These are phyloP conservation scores for Ilyonectria destructans DNA, from an alignment of 2,329 filamentous ascomycete species.

Conservation along the genomic window DNA sequence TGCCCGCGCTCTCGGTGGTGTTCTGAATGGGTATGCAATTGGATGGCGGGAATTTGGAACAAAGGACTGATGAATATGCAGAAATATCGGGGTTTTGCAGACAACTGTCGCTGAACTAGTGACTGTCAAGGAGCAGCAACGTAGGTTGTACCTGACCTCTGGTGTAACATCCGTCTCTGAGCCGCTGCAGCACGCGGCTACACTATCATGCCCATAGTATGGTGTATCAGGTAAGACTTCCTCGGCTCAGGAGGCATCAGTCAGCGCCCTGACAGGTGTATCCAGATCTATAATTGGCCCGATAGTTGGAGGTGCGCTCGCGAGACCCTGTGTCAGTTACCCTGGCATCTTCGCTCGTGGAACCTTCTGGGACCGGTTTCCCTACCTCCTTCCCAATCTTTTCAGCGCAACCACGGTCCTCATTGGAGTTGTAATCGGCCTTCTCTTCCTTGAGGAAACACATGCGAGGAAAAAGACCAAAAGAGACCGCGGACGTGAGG, in stretches of 20 bases:
- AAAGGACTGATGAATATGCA: conserved; percentile 54
- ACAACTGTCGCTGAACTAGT: conserved; percentile 96
- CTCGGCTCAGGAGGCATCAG: conserved; percentile 43
- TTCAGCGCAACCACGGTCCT: conserved; percentile 87
- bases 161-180: conserved; percentile 46
- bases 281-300: conserved; percentile 90
- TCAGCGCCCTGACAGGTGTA: conserved; percentile 48
- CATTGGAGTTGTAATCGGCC: conserved; percentile 82
- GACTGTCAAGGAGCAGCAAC: conserved; percentile 93
- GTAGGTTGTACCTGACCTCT: conserved; percentile 64
- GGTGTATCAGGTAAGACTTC: conserved; percentile 85
- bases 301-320: conserved; percentile 90
- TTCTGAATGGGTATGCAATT: conserved; percentile 97
- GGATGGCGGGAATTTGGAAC: conserved; percentile 58
- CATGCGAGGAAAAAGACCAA: conserved; percentile 86
- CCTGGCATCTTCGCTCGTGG: conserved; percentile 80
- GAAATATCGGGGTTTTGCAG: conserved; percentile 94
- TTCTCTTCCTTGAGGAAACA: conserved; percentile 94
- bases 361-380: conserved; percentile 87
- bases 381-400: conserved; percentile 94
- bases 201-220: conserved; percentile 98
- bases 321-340: conserved; percentile 88
- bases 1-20: conserved; percentile 89
- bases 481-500: conserved; percentile 82
- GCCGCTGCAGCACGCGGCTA: conserved; percentile 82